Percentiles rank a stretch among this genome's conserved stretches.
Conservation (phyloP, 1,139 yeast genomes). For the Pichia sp. region DNA sequence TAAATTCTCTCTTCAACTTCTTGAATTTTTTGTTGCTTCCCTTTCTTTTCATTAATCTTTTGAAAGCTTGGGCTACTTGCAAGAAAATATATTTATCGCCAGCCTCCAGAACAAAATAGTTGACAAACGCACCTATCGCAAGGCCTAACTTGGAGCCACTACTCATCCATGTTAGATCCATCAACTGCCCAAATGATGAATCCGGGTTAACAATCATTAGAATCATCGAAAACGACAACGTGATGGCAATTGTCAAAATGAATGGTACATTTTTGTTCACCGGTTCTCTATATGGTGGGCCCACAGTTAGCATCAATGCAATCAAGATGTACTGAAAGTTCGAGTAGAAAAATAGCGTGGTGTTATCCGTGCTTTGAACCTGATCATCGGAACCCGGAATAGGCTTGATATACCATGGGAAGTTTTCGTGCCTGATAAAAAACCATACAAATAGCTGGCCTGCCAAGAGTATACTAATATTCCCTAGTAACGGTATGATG, state of each 20-base stretch:
- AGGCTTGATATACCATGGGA: constrained; percentile 78
- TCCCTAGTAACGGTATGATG: constrained; percentile 71
- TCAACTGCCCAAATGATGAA: constrained; percentile 55
- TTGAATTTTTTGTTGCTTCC: constrained; percentile 31
- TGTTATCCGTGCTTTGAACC: constrained; percentile 85
- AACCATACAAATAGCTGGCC: constrained; percentile 73
- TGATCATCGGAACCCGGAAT: constrained; percentile 75
- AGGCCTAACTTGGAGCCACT: constrained; percentile 48
- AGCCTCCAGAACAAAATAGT: constrained; percentile 45
- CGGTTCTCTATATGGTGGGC: constrained; percentile 93
- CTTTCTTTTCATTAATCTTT: constrained; percentile 28
- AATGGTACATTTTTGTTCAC: constrained; percentile 67
- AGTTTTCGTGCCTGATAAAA: constrained; percentile 39
- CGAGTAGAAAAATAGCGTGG: constrained; percentile 72
- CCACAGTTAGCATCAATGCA: constrained; percentile 79
- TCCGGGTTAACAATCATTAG: constrained; percentile 49
- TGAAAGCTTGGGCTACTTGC: constrained; percentile 31
- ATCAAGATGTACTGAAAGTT: constrained; percentile 85
- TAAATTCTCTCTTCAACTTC: constrained; percentile 27
- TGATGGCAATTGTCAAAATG: constrained; percentile 51
- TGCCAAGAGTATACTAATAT: constrained; percentile 54
- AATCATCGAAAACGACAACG: constrained; percentile 45
- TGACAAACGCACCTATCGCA: constrained; percentile 43
- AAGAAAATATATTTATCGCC: constrained; percentile 42
- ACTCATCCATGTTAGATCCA: constrained; percentile 70